Conservation (phyloP, 768 basidiomycete species). For the Myochromella boudieri region DNA sequence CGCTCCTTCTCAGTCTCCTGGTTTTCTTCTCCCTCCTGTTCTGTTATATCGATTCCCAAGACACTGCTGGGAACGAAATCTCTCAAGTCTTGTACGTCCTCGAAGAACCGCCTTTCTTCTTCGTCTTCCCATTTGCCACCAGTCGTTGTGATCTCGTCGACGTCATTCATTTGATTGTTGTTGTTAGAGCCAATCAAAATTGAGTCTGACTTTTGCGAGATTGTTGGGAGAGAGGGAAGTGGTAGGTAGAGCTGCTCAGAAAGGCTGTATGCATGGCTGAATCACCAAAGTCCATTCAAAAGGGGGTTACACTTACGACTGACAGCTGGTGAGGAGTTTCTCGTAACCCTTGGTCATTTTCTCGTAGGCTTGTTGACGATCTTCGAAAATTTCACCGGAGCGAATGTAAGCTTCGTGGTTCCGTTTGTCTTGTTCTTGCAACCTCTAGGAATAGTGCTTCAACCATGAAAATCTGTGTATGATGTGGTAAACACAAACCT, state of each 20-base stretch:
- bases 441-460: slow-evolving; percentile 49
- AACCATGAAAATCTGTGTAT: not conserved
- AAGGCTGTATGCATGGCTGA: slow-evolving; percentile 45
- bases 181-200: slow-evolving; percentile 67
- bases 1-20: slow-evolving; percentile 52
- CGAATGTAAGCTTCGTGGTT: slow-evolving; percentile 99
- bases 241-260: slow-evolving; percentile 88
- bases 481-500: slow-evolving; percentile 44
- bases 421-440: slow-evolving; percentile 94
- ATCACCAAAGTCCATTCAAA: slow-evolving; percentile 12
- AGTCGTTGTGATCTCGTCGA: slow-evolving; percentile 52
- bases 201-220: slow-evolving; percentile 78
- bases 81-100: slow-evolving; percentile 87
- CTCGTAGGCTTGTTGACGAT: slow-evolving; percentile 97
- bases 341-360: slow-evolving; percentile 98
- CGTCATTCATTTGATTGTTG: slow-evolving; percentile 39
- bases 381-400: slow-evolving; percentile 98
- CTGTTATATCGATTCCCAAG: slow-evolving; percentile 66
- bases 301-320: slow-evolving; percentile 55
- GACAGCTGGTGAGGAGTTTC: slow-evolving; percentile 84
- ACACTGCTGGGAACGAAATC: slow-evolving; percentile 90
- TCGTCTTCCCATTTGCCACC: slow-evolving; percentile 98
- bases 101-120: slow-evolving; percentile 91
- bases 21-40: slow-evolving; percentile 42
- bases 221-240: slow-evolving; percentile 81